Evolutionary conservation across 2,329 filamentous ascomycete species (phyloP).

Genomic region (Ophiostoma tasmaniense): DNA sequence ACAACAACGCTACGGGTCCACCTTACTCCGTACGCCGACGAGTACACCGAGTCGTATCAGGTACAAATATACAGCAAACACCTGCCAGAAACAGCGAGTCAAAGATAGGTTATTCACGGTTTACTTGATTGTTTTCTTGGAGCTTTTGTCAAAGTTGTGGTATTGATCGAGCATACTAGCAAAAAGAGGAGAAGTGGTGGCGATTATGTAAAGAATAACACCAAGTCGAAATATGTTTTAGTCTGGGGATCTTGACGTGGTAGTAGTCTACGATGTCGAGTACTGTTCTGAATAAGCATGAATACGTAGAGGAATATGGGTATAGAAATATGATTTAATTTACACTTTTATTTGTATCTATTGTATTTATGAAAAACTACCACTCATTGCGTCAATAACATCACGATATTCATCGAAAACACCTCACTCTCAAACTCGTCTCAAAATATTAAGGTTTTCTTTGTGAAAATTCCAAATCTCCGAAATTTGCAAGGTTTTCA

Average conservation of each 20-base stretch:
- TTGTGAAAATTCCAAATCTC: too few relatives aligned
- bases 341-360: too few relatives aligned
- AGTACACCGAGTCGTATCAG: neutral
- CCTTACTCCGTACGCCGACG: slow-evolving; percentile 3
- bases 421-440: too few relatives aligned
- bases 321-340: too few relatives aligned
- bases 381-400: too few relatives aligned
- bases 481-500: too few relatives aligned
- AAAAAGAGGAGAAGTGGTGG: neutral
- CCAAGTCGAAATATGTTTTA: neutral
- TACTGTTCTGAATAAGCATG: neutral
- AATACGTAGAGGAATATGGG: neutral
- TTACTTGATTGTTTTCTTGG: neutral
- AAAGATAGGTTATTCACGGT: neutral
- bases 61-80: neutral
- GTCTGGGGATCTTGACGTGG: neutral
- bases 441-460: too few relatives aligned
- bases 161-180: neutral
- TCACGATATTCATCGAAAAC: too few relatives aligned
- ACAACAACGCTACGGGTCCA: neutral
- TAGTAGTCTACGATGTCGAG: neutral
- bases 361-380: too few relatives aligned
- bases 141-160: neutral
- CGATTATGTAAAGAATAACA: neutral
- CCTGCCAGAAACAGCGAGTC: neutral